Evolutionary conservation across 1,284 basidiomycete genomes (phyloP), one percentile per base, ranked within the genome.

Genomic region (Moesziomyces sp.): DNA sequence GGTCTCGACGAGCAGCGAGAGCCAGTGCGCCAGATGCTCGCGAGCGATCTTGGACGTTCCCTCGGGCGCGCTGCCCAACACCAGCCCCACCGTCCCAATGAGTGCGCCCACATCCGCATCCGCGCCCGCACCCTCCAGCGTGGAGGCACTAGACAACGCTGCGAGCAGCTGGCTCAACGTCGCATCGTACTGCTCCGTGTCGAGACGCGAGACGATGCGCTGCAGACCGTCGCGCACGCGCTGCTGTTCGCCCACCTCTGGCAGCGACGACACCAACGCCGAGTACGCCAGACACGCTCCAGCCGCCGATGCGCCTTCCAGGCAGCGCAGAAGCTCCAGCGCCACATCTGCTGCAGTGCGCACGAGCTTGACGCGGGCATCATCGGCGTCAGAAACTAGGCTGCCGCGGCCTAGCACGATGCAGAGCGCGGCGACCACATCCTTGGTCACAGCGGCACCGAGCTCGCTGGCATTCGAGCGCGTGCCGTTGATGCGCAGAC

Each of bases 31-130:
- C 6, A 79, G 58, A n/a, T 52, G 59, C 28, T n/a, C 6, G 2
- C 73, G 44, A 1, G 74, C 70, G 7, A 66, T 30, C 21, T 59
- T 65, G 10, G 76, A 69, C 0, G 75, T 74, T n/a, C 67, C 70
- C 16, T 68, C 57, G 0, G 76, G 76, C 3, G 55, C 73, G 14
- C 57, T 52, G 30, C 63, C 62, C n/a, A 79, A 45, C 14, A 63
- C 46, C 3, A 76, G 51, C 3, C 66, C 64, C 5, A 72, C 19
- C 5, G 63, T 66, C 21, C n/a, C 14, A 9, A 78, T 55, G 5
- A 74, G 45, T 0, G 71, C 51, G 0, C 61, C 58, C 21, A 26
- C 30, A 30, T 51, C 58, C 42, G 30, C 38, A n/a, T 64, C 61
- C 26, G 24, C 26, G 5, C 42, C 49, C 11, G 43, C 30, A n/a